A percentile compares a stretch with the other conserved stretches of the same genome.
Conservation (phyloP, 2,329 filamentous ascomycete species). For the Colletotrichum tropicale region DNA sequence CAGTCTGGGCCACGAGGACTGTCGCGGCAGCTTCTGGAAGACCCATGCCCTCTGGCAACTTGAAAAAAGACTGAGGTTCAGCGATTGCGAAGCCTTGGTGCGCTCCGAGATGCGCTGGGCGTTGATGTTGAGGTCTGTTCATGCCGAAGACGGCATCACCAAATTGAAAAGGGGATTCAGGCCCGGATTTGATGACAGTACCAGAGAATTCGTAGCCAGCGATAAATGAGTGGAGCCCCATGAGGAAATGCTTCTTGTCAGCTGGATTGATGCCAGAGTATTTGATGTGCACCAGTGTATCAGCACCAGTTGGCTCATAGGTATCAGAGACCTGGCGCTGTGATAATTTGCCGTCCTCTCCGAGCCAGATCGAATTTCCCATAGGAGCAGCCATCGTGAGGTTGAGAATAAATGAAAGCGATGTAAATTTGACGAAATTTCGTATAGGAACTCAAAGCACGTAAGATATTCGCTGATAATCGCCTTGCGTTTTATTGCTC, state of each 20-base stretch:
- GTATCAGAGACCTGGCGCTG: not conserved
- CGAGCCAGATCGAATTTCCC: not conserved
- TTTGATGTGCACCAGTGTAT: not conserved
- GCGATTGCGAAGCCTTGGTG: not conserved
- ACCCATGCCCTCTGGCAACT: not conserved
- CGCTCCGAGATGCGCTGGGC: not conserved
- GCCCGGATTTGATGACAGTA: too few relatives aligned
- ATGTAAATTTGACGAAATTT: fast-evolving
- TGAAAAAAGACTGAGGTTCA: not conserved
- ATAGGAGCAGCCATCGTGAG: not conserved
- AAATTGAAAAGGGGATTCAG: too few relatives aligned
- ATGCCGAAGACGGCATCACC: too few relatives aligned
- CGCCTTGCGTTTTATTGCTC: too few relatives aligned
- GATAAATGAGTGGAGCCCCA: not conserved
- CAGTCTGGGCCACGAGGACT: not conserved
- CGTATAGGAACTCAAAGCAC: not conserved
- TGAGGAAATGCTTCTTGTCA: not conserved
- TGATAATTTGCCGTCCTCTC: not conserved
- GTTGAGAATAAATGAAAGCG: fast-evolving
- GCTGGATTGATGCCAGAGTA: not conserved
- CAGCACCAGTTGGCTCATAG: not conserved
- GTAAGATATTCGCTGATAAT: too few relatives aligned
- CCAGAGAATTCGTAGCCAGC: not conserved
- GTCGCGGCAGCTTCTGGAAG: not conserved
- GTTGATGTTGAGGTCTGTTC: too few relatives aligned